phyloP scores from a whole-genome alignment of 768 basidiomycete species.

The Mycena olivaceomarginata region DNA sequence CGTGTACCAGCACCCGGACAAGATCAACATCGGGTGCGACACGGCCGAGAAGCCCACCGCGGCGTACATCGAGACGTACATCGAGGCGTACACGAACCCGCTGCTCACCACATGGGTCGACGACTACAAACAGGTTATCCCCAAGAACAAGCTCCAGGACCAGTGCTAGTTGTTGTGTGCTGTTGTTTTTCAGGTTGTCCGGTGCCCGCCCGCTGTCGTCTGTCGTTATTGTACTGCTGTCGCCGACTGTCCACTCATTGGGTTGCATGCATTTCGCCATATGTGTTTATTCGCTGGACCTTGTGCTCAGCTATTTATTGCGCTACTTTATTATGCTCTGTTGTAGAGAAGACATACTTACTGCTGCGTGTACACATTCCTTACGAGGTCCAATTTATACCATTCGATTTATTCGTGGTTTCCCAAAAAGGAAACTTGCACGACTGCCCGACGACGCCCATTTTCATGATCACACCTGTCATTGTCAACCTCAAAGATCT shows the following conservation, averaged over 20 bases:
- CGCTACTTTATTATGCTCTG: slow-evolving; percentile 7
- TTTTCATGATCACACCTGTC: too few relatives aligned
- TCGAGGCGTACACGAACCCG: slow-evolving; percentile 46
- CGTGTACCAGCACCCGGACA: slow-evolving; percentile 76
- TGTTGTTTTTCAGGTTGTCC: too few relatives aligned
- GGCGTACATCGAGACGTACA: slow-evolving; percentile 83
- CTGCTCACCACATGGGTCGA: slow-evolving; percentile 67
- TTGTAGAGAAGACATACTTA: slow-evolving; percentile 32
- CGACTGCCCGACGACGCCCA: too few relatives aligned
- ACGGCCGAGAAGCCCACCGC: slow-evolving; percentile 84
- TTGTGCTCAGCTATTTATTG: not conserved
- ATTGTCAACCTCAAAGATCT: too few relatives aligned
- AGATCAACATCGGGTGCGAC: slow-evolving; percentile 79
- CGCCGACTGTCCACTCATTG: not conserved
- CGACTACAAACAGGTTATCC: slow-evolving; percentile 67
- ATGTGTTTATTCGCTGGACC: slow-evolving; percentile 46
- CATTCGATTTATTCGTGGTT: too few relatives aligned
- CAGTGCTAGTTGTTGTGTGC: slow-evolving; percentile 55
- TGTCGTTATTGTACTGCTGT: not conserved
- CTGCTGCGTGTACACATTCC: slow-evolving; percentile 32
- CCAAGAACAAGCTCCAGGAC: slow-evolving; percentile 68
- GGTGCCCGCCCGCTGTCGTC: not conserved
- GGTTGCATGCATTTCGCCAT: too few relatives aligned
- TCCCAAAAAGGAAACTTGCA: too few relatives aligned
- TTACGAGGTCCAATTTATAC: too few relatives aligned